Base-by-base conservation (phyloP, 202 grass and related monocot species). In the Brachypodium distachyon region DNA sequence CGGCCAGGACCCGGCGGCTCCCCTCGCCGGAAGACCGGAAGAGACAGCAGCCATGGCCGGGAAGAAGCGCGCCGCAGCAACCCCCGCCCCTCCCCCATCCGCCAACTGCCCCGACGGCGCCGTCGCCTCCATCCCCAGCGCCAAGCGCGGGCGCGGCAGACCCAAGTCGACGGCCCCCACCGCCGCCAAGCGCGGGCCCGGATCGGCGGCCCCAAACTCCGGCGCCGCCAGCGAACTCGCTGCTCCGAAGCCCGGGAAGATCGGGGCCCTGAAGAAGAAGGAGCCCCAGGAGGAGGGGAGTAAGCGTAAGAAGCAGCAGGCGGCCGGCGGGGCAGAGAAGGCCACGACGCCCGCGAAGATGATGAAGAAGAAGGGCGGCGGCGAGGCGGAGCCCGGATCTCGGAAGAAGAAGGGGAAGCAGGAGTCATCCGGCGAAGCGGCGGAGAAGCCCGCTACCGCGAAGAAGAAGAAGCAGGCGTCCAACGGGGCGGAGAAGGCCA, bases 341-440 rank as follows among this genome's bases (percentile, higher is more conserved):
- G 16, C 61, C 16, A 42, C 60, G 5, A 49, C 67, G 2, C 82
- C 73, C 26, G 21, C 34, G 1, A 84, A 73, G 61, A n/a, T n/a
- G n/a, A n/a, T n/a, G n/a, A 79, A 80, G 53, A 22, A 71, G 53
- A 41, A 55, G 3, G 32, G 17, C 5, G n/a, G 48, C 6, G 47
- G 47, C 1, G 39, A 3, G 5, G 57, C 3, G 34, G 64, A 81
- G 58, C 3, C 29, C 46, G 76, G 58, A 0, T 80, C 86, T 17
- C 55, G 9, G 28, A 84, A 88, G 54, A 74, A 29, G 38, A 79
- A 79, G 51, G 80, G 33, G n/a, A 65, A 78, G 32, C 67, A 46
- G 43, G 33, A 22, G 61, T 6, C 21, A n/a, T n/a, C 61, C 33
- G 61, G 36, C 19, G 37, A 80, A 16, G 44, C 36, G 14, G 81